Evolutionary conservation across 2,329 filamentous ascomycete genomes (phyloP), one percentile per base, ranked within the genome.

Genomic region (Mycosphaerelloides madeirae): DNA sequence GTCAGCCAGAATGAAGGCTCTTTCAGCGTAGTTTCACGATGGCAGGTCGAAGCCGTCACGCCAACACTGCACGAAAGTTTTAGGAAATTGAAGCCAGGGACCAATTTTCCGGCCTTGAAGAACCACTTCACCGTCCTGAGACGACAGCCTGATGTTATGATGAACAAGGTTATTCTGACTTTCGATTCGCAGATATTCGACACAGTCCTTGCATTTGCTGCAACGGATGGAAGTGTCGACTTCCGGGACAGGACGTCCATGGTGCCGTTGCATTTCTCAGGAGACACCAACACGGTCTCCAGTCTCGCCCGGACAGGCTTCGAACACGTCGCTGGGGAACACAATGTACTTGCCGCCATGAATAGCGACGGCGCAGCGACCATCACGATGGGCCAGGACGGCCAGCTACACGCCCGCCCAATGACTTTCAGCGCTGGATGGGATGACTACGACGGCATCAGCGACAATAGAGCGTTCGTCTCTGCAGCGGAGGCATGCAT

Each of bases 231-330:
- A 9, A 84, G 81, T 0, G 73, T 94, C 3, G 83, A 93, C 55
- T 87, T 91, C 64, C 80, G 87, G 44, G 85, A 94, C 59, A 79
- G 88, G 9, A 74, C 78, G 37, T 85, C 80, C 0, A 84, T 95
- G 77, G 74, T 80, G 3, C 75, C 83, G 41, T 41, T 50, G 7
- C 71, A 90, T 1, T 81, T 79, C 50, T 76, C 78, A 4, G 74
- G 77, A 20, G 83, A 85, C 55, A 67, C 79, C 6, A 77, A 80
- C 33, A 80, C 73, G 35, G 79, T 94, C 25, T 80, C 78, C 49
- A 85, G 80, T 44, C 73, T 94, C 20, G 73, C 83, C 20, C 87
- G 95, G 63, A 81, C 83, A 35, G 88, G 88, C 1, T 95, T 94
- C 64, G 74, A 77, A 6, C 93, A 85, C 60, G 66, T 77, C 3